These are phyloP conservation scores for Onygena corvina DNA, from an alignment of 2,329 filamentous ascomycete genomes.

Conservation along the genomic window DNA sequence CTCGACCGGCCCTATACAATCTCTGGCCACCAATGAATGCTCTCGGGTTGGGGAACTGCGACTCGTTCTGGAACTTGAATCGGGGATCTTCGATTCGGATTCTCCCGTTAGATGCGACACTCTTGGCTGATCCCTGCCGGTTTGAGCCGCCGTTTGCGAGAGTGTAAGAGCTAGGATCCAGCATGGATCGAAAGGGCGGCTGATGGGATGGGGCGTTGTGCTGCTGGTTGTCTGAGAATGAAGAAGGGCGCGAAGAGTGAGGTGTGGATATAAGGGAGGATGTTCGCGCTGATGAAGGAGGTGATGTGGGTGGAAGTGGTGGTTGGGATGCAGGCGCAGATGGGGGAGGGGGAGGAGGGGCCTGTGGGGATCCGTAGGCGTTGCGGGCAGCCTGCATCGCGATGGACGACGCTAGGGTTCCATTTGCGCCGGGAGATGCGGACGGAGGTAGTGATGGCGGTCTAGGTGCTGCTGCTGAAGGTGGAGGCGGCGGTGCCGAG, in stretches of 20 bases:
- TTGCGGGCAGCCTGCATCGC: slow-evolving; percentile 49
- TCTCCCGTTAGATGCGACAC: slow-evolving; percentile 12
- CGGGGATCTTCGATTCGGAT: slow-evolving; percentile 59
- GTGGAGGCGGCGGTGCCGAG: slow-evolving; percentile 27
- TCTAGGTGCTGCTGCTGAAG: slow-evolving; percentile 17
- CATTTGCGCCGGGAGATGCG: slow-evolving; percentile 28
- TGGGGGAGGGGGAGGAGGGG: slow-evolving; percentile 33
- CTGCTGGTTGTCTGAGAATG: slow-evolving; percentile 18
- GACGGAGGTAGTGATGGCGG: slow-evolving; percentile 33
- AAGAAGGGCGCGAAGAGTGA: slow-evolving; percentile 34
- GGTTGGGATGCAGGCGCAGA: slow-evolving; percentile 22
- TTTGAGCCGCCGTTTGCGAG: slow-evolving; percentile 48
- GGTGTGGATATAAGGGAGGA: slow-evolving; percentile 23
- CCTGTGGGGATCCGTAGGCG: slow-evolving; percentile 41
- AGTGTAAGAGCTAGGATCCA: slow-evolving; percentile 68
- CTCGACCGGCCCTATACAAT: slow-evolving; percentile 78
- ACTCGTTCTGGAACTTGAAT: slow-evolving; percentile 80
- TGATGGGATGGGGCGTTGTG: slow-evolving; percentile 31
- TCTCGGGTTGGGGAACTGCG: slow-evolving; percentile 69
- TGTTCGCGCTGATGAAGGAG: slow-evolving; percentile 37
- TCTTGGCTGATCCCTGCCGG: slow-evolving; percentile 15
- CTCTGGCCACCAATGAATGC: slow-evolving; percentile 63
- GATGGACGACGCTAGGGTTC: slow-evolving; percentile 36
- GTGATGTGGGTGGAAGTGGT: slow-evolving; percentile 36
- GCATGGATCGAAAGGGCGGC: slow-evolving; percentile 46